Conservation (phyloP, 1,139 yeast genomes). For the Zhuliangozyma parablackwelliae region DNA sequence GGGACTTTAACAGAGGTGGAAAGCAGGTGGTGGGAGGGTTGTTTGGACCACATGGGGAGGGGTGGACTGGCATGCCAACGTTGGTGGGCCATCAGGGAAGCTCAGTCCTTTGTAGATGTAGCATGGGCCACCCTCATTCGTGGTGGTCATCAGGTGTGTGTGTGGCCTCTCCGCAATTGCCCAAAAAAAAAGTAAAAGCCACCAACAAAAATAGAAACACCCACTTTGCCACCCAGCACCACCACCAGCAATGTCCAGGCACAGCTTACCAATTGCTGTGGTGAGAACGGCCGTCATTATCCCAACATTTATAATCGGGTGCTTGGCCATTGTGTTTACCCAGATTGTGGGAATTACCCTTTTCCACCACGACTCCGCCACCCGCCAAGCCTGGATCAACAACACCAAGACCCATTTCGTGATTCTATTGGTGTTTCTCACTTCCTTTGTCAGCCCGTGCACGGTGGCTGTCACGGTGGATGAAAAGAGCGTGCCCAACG, state of each 20-base stretch:
- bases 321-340: slow-evolving; percentile 38
- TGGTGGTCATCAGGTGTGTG: too few species aligned
- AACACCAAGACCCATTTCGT: slow-evolving; percentile 51
- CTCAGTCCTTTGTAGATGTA: too few species aligned
- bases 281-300: slow-evolving; percentile 29
- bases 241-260: slow-evolving; percentile 9
- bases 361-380: slow-evolving; percentile 20
- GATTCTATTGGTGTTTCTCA: slow-evolving; percentile 39
- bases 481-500: slow-evolving; percentile 16
- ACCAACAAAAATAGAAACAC: too few species aligned
- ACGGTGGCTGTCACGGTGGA: slow-evolving; percentile 40
- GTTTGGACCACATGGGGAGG: too few species aligned
- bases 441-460: slow-evolving; percentile 40
- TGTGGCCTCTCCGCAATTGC: too few species aligned
- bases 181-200: too few species aligned
- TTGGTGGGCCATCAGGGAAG: too few species aligned
- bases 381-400: slow-evolving; percentile 34
- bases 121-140: too few species aligned
- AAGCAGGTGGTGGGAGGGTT: too few species aligned
- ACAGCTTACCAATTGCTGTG: slow-evolving; percentile 15
- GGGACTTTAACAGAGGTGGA: too few species aligned
- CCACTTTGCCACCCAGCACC: background rate
- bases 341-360: slow-evolving; percentile 35
- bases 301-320: slow-evolving; percentile 39
- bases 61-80: too few species aligned